These are phyloP conservation scores for Phytophthora kernoviae DNA, from an alignment of 352 stramenopile species.

Conservation along the genomic window DNA sequence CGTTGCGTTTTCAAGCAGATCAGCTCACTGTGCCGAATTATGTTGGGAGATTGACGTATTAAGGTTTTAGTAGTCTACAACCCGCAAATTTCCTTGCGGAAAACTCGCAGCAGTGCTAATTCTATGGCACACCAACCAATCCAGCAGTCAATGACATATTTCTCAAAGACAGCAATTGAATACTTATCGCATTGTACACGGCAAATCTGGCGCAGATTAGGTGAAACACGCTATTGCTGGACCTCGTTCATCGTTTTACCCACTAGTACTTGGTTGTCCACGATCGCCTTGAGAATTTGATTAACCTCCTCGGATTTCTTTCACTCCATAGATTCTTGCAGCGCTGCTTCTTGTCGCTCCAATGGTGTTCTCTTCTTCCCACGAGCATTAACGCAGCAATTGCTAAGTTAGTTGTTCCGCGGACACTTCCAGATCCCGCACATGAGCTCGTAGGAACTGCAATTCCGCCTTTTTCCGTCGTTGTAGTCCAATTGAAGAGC, in stretches of 20 bases:
- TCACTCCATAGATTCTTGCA: constrained; percentile 12
- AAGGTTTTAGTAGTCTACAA: too few species aligned
- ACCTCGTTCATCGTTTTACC: too few species aligned
- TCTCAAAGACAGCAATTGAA: too few species aligned
- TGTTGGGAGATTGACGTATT: constrained; percentile 6
- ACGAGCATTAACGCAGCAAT: neutral
- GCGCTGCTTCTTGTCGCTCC: constrained; percentile 11
- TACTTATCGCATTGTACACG: too few species aligned
- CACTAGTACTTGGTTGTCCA: constrained; percentile 5
- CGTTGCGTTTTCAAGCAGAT: neutral
- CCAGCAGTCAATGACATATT: too few species aligned
- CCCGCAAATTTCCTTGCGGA: too few species aligned
- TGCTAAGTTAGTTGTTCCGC: neutral
- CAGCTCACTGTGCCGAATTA: neutral
- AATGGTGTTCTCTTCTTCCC: neutral
- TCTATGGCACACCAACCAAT: too few species aligned
- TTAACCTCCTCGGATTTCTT: constrained; percentile 21
- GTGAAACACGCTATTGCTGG: too few species aligned
- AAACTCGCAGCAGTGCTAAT: too few species aligned
- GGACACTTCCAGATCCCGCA: constrained; percentile 16
- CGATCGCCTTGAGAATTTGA: constrained; percentile 7
- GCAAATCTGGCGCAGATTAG: too few species aligned
- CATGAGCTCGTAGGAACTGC: constrained; percentile 12
- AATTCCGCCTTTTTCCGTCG: constrained; percentile 18
- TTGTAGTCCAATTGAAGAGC: constrained; percentile 13